phyloP scores from a whole-genome alignment of 352 stramenopile species.

The Peronospora belbahrii region DNA sequence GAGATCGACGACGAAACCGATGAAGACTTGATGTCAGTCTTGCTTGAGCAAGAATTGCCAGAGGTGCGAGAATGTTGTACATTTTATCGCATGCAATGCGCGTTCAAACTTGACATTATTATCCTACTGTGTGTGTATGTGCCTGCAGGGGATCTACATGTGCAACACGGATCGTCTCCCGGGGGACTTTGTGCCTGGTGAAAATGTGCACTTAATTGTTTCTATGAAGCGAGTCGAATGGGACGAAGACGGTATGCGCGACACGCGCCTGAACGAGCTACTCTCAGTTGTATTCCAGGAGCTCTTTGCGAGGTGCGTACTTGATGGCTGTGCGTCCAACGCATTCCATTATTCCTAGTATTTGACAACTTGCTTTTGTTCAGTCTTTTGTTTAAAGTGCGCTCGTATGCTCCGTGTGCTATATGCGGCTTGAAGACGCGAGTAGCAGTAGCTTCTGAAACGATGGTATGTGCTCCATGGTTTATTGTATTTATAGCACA shows the following conservation, averaged over 20 bases:
- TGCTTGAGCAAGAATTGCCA: slow-evolving; percentile 82
- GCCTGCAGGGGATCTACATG: slow-evolving; percentile 68
- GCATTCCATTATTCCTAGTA: neutral
- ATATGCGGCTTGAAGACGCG: slow-evolving; percentile 80
- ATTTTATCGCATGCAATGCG: neutral
- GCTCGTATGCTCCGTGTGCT: slow-evolving; percentile 66
- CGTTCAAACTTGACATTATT: neutral
- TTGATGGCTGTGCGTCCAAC: neutral
- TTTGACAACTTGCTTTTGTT: neutral
- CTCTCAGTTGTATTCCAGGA: slow-evolving; percentile 82
- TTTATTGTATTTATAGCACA: neutral
- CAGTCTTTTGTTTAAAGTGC: slow-evolving; percentile 48
- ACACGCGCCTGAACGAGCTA: slow-evolving; percentile 77
- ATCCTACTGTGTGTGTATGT: neutral
- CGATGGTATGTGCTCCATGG: slow-evolving; percentile 41
- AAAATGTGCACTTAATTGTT: slow-evolving; percentile 81
- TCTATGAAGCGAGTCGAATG: slow-evolving; percentile 84
- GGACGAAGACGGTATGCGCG: slow-evolving; percentile 82
- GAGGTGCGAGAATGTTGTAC: slow-evolving; percentile 30
- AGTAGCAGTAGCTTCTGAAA: slow-evolving; percentile 64
- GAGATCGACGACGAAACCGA: slow-evolving; percentile 91
- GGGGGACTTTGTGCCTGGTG: slow-evolving; percentile 54
- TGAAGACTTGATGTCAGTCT: slow-evolving; percentile 87
- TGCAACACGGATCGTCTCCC: slow-evolving; percentile 78
- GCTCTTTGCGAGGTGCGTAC: slow-evolving; percentile 69